Base-by-base conservation (phyloP, 2,329 filamentous ascomycete species). In the Clonostachys sp. region DNA sequence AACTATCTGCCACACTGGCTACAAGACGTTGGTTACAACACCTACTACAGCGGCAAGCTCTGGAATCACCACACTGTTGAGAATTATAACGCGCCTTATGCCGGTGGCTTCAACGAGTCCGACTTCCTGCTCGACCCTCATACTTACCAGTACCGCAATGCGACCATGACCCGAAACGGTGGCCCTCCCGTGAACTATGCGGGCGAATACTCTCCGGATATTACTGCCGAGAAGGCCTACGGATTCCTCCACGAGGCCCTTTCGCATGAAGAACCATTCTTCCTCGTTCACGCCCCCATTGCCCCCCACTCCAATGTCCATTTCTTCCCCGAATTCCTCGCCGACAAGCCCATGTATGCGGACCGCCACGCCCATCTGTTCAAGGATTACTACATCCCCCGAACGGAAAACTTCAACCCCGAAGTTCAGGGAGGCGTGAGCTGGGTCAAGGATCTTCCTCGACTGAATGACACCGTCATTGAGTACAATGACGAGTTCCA, bases 131-230 rank as follows among this genome's bases (percentile, higher is more conserved):
- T 87, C 2, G 83, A 88, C 51, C 84, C 84, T 0, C 78, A 73
- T 52, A 89, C 85, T 0, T 89, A 89, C 58, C 69, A 77, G 34
- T 89, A 88, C 57, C 70, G 81, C 17, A 87, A 88, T 57, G 71
- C 78, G 2, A 83, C 76, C 8, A 85, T 81, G 58, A 77, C 84
- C 49, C 73, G 78, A 12, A 84, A 89, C 53, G 65, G 71, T 0
- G 74, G 81, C 2, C 56, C 67, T 0, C 80, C 80, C 1, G 65
- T 73, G n/a, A 77, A 70, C 56, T 73, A 80, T 48, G 65, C 73
- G 36, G 77, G 77, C 12, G 4, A 76, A 35, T 78, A 83, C 58
- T 74, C 70, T 0, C 74, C 72, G 0, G 79, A 83, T 51, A 59
- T 83, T 3, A 65, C 79, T 17, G 67, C 72, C 0, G 56, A 71